A percentile compares a stretch with the other conserved stretches of the same genome.
phyloP scores from a whole-genome alignment of 768 basidiomycete species.

The Rubroboletus pulcherrimus region DNA sequence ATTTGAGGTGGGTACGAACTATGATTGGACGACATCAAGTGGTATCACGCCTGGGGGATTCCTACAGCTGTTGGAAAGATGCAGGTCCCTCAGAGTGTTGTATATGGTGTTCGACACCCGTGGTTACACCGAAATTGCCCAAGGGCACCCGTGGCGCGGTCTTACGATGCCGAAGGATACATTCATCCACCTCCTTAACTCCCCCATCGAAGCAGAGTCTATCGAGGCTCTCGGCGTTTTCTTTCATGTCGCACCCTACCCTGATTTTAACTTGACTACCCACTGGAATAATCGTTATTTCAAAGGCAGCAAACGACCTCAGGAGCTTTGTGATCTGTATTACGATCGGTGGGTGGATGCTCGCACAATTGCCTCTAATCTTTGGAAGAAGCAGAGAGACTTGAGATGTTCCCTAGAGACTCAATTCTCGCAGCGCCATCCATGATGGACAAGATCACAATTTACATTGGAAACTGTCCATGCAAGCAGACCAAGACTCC shows the following conservation, averaged over 20 bases:
- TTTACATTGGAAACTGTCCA: too few relatives aligned
- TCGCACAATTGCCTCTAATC: background rate
- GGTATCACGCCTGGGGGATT: slow-evolving; percentile 12
- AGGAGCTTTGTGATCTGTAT: background rate
- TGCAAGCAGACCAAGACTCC: background rate
- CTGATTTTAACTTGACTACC: background rate
- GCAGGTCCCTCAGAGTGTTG: slow-evolving; percentile 8
- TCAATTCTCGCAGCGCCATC: background rate
- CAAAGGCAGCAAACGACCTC: background rate
- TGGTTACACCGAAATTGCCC: slow-evolving; percentile 8
- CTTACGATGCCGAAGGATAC: background rate
- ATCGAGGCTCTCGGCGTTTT: slow-evolving; percentile 10
- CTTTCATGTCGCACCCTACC: slow-evolving; percentile 8
- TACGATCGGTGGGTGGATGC: slow-evolving; percentile 1
- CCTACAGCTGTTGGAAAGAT: slow-evolving; percentile 10
- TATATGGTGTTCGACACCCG: slow-evolving; percentile 1
- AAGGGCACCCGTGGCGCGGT: slow-evolving; percentile 10
- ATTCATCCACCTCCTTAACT: background rate
- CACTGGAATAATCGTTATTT: background rate
- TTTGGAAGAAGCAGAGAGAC: background rate
- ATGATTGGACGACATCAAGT: slow-evolving; percentile 3
- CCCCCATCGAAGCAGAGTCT: slow-evolving; percentile 1
- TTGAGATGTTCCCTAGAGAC: slow-evolving; percentile 5
- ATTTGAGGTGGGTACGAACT: background rate
- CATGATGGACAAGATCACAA: background rate